Conservation (phyloP, 208 protist genomes). For the Naegleria lovaniensis region DNA sequence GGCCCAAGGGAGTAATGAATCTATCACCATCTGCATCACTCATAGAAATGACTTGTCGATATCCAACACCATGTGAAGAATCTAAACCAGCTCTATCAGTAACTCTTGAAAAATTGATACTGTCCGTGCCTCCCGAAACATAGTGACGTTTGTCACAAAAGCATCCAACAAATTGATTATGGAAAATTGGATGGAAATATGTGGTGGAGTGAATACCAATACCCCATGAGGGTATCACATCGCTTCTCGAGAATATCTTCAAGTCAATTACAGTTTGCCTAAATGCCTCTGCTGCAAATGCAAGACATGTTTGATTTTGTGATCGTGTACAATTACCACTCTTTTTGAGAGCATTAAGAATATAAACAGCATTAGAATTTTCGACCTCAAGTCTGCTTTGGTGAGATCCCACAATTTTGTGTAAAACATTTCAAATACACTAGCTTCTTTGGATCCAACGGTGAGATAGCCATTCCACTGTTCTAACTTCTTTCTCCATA, state of each 20-base stretch:
- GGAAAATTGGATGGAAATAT: background rate
- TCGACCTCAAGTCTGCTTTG: background rate
- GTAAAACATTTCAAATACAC: background rate
- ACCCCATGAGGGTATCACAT: background rate
- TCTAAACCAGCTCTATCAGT: background rate
- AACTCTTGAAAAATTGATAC: background rate
- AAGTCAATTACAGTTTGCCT: background rate
- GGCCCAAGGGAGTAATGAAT: slow-evolving; percentile 6
- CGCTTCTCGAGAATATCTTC: background rate
- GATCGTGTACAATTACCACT: background rate
- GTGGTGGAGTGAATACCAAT: background rate
- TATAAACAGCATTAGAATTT: background rate
- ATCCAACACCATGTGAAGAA: background rate
- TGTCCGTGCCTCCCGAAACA: background rate
- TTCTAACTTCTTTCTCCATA: background rate
- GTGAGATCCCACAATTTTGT: background rate
- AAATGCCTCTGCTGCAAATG: background rate
- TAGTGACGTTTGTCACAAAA: background rate
- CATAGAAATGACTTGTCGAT: background rate
- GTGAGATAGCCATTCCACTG: background rate
- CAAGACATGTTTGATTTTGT: background rate
- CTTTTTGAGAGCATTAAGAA: background rate
- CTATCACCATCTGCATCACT: background rate
- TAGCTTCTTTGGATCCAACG: background rate
- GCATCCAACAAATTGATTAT: background rate